Conservation (phyloP, 1,284 basidiomycete genomes). For the Butyriboletus appendiculatus region DNA sequence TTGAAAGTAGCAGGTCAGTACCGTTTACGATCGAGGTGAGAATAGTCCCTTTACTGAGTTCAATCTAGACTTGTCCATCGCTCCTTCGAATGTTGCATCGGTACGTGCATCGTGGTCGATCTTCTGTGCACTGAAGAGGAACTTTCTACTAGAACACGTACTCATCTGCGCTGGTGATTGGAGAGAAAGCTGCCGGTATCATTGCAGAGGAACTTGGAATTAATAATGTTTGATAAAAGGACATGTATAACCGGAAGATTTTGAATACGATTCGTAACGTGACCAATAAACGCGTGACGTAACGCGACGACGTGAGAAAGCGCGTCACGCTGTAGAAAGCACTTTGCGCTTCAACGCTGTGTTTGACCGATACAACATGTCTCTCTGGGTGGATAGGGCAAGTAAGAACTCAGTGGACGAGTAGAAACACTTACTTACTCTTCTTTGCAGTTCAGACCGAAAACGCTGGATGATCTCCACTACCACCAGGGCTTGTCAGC, state of each 20-base stretch:
- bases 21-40: neutral
- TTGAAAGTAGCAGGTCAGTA: conserved; percentile 55
- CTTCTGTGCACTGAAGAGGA: conserved; percentile 9
- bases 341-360: neutral
- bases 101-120: conserved; percentile 15
- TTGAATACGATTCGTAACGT: conserved; percentile 1
- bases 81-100: conserved; percentile 33
- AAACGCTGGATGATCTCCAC: conserved; percentile 82
- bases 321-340: conserved; percentile 2
- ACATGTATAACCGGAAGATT: neutral
- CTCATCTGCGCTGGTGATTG: conserved; percentile 26
- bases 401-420: conserved; percentile 5
- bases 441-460: conserved; percentile 76
- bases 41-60: neutral
- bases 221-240: conserved; percentile 9
- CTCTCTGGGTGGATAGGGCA: conserved; percentile 89
- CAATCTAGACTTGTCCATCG: conserved; percentile 38
- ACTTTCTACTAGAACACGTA: conserved; percentile 22
- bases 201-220: conserved; percentile 27
- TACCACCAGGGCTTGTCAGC: conserved; percentile 86
- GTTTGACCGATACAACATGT: conserved; percentile 50
- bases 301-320: conserved; percentile 14
- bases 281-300: conserved; percentile 30
- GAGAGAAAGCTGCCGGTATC: conserved; percentile 27
- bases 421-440: neutral